phyloP scores from a whole-genome alignment of 495 filamentous ascomycete genomes.

The Neurospora hispaniola region DNA sequence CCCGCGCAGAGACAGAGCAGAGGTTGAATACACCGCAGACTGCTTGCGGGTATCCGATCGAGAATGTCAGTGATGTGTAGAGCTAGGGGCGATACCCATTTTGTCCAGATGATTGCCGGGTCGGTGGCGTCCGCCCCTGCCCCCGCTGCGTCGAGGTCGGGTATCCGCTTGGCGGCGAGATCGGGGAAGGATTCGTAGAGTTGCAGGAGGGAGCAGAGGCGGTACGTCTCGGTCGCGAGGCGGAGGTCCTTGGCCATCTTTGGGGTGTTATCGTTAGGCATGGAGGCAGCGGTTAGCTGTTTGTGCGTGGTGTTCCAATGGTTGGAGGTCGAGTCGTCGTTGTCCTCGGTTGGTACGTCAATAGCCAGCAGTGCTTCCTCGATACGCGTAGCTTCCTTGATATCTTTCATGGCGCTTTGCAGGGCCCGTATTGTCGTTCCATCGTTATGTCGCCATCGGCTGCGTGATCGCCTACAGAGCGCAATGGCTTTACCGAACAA shows the following conservation, averaged over 20 bases:
- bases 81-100: constrained; percentile 18
- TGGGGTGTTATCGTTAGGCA: background rate
- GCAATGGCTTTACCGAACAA: constrained; percentile 26
- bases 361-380: constrained; percentile 16
- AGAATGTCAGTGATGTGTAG: constrained; percentile 18
- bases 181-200: constrained; percentile 26
- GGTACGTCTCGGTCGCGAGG: constrained; percentile 21
- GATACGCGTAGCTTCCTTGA: constrained; percentile 17
- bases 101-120: constrained; percentile 11
- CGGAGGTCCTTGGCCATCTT: constrained; percentile 3
- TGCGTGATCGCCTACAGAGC: constrained; percentile 22
- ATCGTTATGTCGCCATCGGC: constrained; percentile 20
- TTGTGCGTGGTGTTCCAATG: background rate
- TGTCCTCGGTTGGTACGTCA: constrained; percentile 1
- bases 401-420: constrained; percentile 23
- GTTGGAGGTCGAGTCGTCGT: background rate
- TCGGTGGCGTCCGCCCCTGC: background rate
- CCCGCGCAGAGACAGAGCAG: constrained; percentile 25
- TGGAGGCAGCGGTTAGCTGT: background rate
- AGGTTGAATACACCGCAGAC: constrained; percentile 23
- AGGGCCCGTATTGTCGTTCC: constrained; percentile 18
- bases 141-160: constrained; percentile 1
- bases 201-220: constrained; percentile 21
- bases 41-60: constrained; percentile 10
- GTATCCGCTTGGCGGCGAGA: constrained; percentile 15